A percentile compares a stretch with the other conserved stretches of the same genome.
phyloP scores from a whole-genome alignment of 495 filamentous ascomycete genomes.

The Delitschia confertaspora region DNA sequence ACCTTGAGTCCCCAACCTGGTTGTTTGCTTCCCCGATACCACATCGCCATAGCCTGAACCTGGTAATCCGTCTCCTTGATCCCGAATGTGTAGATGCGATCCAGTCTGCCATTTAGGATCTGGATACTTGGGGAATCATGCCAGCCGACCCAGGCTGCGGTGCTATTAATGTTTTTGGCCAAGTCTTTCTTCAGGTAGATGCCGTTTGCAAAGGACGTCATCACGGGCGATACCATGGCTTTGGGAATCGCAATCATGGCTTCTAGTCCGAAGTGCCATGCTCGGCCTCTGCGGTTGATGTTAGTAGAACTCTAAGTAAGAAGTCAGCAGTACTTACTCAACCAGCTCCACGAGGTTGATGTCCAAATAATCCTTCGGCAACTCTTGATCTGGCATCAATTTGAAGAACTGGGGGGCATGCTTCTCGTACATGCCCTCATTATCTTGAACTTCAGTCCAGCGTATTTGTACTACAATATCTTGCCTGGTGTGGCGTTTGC shows the following conservation, averaged over 20 bases:
- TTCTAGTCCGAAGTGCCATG: conserved; percentile 19
- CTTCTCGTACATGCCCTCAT: conserved; percentile 15
- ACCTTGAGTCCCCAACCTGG: conserved; percentile 19
- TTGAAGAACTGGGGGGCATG: conserved; percentile 7
- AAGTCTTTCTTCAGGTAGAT: conserved; percentile 7
- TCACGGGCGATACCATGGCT: neutral
- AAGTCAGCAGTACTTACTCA: conserved; percentile 5
- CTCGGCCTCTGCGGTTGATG: conserved; percentile 3
- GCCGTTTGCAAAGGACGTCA: conserved; percentile 10
- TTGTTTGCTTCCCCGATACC: conserved; percentile 6
- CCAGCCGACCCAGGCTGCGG: neutral
- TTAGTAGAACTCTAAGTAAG: neutral
- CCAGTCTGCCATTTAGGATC: conserved; percentile 1
- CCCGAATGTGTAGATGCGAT: conserved; percentile 14
- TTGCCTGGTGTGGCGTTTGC: neutral
- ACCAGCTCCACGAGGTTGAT: conserved; percentile 17
- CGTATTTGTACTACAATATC: conserved; percentile 16
- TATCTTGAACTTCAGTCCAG: conserved; percentile 15
- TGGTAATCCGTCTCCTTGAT: conserved; percentile 10
- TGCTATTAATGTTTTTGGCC: neutral
- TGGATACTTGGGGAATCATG: neutral
- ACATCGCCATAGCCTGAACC: conserved; percentile 9
- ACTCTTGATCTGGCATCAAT: conserved; percentile 1
- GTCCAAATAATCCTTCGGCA: conserved; percentile 7
- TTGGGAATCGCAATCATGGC: conserved; percentile 1